Evolutionary conservation across 495 filamentous ascomycete genomes (phyloP), one percentile per base, ranked within the genome.

Genomic region (Lepidopterella palustris): DNA sequence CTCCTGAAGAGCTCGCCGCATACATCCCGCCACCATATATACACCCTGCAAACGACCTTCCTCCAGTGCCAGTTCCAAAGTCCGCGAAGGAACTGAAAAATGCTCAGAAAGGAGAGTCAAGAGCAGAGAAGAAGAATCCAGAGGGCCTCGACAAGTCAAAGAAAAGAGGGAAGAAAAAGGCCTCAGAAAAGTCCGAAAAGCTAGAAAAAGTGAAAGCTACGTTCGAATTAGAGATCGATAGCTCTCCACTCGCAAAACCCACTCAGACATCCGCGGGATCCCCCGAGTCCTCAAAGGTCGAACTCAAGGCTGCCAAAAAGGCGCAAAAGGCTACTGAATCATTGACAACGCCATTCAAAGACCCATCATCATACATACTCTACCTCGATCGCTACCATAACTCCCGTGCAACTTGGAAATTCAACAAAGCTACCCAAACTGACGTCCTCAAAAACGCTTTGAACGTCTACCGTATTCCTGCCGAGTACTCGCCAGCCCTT

Each of bases 401-500:
- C 45, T 77, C 82, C 48, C 84, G 81, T 45, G 72, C 77, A 0
- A 76, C 73, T 35, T 96, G 91, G 91, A 96, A 95, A 72, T 96
- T 96, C 76, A 92, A 92, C 76, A 96, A 96, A 76, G 87, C 85
- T 56, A 81, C 87, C 68, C 89, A 95, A 74, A 87, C 83, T 15
- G 81, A 86, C 56, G 73, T 96, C 15, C 81, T 96, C 71, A 92
- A 91, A 74, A 83, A 93, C 69, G 71, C 88, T 23, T 88, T 92
- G 0, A 62, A 64, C 27, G 47, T 68, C 18, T 68, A 53, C 52
- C 61, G 61, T 29, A 64, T 68, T 24, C 55, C 61, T 0, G 48
- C 60, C 10, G 29, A 61, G 28, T 57, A 62, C 40, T 35, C 49
- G 4, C 51, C 59, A 18, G 65, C 65, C 23, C 52, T 68, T 6